Percentiles rank a stretch among this genome's conserved stretches.
phyloP scores from a whole-genome alignment of 345 rosid species.

The Eucalyptus tenuipes region DNA sequence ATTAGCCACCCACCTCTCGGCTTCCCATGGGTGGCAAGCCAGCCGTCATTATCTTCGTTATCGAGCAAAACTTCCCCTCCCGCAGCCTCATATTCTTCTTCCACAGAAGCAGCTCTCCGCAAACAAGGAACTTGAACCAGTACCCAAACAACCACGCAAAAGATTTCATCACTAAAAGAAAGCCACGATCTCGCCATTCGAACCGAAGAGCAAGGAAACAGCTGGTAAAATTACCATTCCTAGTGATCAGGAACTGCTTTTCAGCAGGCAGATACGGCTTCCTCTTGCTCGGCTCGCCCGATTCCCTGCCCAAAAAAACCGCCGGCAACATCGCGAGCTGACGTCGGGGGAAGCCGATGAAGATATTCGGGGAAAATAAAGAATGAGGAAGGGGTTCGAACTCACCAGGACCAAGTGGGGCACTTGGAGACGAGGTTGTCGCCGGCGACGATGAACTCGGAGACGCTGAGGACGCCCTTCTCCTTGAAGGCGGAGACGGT shows the following conservation, averaged over 20 bases:
- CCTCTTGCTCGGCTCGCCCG: conserved; percentile 88
- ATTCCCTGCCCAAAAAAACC: conserved; percentile 45
- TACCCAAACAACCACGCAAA: background rate
- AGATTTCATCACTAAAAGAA: no score
- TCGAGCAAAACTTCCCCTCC: conserved; percentile 95
- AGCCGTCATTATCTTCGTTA: conserved; percentile 92
- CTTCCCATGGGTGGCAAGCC: conserved; percentile 97
- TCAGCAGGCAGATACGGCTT: conserved; percentile 77
- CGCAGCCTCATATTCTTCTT: conserved; percentile 88
- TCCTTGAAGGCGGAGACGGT: conserved; percentile 95
- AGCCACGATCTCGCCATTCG: background rate
- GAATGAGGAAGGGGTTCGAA: background rate
- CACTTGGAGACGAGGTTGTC: conserved; percentile 97
- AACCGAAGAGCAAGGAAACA: background rate
- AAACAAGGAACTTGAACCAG: conserved; percentile 69
- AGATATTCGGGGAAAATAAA: background rate
- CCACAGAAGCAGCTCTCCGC: conserved; percentile 84
- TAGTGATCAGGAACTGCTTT: conserved; percentile 89
- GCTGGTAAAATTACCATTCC: conserved; percentile 49
- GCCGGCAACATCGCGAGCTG: background rate
- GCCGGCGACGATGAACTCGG: conserved; percentile 84
- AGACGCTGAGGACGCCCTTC: conserved; percentile 95
- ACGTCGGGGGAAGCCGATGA: background rate
- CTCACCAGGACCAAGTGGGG: conserved; percentile 98
- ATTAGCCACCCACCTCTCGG: conserved; percentile 55